phyloP scores from a whole-genome alignment of 441 rosid species.

The Breynia disticha region DNA sequence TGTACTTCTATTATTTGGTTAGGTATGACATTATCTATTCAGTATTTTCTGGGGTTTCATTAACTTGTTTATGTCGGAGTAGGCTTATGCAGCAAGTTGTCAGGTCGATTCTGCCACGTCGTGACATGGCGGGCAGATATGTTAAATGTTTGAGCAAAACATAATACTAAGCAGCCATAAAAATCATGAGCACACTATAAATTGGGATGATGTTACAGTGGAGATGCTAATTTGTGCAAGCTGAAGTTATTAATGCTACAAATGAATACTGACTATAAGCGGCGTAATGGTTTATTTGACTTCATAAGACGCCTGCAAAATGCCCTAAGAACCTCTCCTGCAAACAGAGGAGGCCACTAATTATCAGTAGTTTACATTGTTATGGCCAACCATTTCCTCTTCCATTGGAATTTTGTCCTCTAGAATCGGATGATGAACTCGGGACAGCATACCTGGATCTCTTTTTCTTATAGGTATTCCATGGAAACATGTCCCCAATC shows the following conservation, averaged over 20 bases:
- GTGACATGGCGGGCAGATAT: too few relatives aligned
- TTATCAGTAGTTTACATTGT: neutral
- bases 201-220: slow-evolving; percentile 1
- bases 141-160: too few relatives aligned
- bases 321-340: neutral
- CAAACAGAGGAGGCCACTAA: too few relatives aligned
- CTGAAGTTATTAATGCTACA: too few relatives aligned
- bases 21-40: slow-evolving; percentile 9
- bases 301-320: neutral
- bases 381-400: slow-evolving; percentile 45
- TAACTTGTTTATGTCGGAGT: neutral
- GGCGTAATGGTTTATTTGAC: slow-evolving; percentile 1
- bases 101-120: too few relatives aligned
- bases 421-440: slow-evolving; percentile 70
- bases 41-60: neutral
- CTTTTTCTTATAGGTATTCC: slow-evolving; percentile 87
- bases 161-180: neutral
- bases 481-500: slow-evolving; percentile 46
- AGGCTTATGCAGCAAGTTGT: too few relatives aligned
- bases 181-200: slow-evolving; percentile 3
- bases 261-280: too few relatives aligned
- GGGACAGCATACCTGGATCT: slow-evolving; percentile 60
- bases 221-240: neutral
- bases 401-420: slow-evolving; percentile 66
- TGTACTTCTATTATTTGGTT: slow-evolving; percentile 2